A percentile compares a stretch with the other conserved stretches of the same genome.
Conservation (phyloP, 2,329 filamentous ascomycete genomes). For the Thelonectria olida region DNA sequence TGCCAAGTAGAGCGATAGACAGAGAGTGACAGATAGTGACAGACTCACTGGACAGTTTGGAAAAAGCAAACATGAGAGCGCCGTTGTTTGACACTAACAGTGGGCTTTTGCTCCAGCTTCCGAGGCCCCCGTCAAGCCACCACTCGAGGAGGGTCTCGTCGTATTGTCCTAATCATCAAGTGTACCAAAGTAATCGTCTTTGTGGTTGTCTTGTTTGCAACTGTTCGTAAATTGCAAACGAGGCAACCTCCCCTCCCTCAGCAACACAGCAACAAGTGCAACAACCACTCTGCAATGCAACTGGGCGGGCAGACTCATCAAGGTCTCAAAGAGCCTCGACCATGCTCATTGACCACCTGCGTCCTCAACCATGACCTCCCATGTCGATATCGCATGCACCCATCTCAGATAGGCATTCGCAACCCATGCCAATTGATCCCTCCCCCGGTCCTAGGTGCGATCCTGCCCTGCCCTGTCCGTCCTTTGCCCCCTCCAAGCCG, state of each 20-base stretch:
- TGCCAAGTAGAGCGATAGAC: not conserved
- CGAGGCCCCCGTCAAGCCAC: slow-evolving; percentile 11
- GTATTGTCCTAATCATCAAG: too few relatives aligned
- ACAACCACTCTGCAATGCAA: too few relatives aligned
- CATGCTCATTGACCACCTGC: slow-evolving; percentile 16
- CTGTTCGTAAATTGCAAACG: too few relatives aligned
- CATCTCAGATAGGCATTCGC: slow-evolving; percentile 19
- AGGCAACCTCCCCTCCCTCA: too few relatives aligned
- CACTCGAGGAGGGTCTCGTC: not conserved
- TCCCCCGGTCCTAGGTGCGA: slow-evolving; percentile 4
- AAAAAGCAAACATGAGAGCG: not conserved
- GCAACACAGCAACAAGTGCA: too few relatives aligned
- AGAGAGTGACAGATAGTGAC: too few relatives aligned
- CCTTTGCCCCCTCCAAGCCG: not conserved
- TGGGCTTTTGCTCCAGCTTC: not conserved
- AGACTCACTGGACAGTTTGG: slow-evolving; percentile 12
- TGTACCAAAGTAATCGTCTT: too few relatives aligned
- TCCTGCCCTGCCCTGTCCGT: not conserved
- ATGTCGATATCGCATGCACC: slow-evolving; percentile 6
- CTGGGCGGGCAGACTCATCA: not conserved
- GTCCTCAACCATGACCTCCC: not conserved
- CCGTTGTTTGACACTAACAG: slow-evolving; percentile 17
- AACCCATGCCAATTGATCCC: slow-evolving; percentile 7
- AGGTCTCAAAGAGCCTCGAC: not conserved
- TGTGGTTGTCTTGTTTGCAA: too few relatives aligned